Conservation (phyloP, 2,329 filamentous ascomycete species). For the Pseudocercospora eumusae region DNA sequence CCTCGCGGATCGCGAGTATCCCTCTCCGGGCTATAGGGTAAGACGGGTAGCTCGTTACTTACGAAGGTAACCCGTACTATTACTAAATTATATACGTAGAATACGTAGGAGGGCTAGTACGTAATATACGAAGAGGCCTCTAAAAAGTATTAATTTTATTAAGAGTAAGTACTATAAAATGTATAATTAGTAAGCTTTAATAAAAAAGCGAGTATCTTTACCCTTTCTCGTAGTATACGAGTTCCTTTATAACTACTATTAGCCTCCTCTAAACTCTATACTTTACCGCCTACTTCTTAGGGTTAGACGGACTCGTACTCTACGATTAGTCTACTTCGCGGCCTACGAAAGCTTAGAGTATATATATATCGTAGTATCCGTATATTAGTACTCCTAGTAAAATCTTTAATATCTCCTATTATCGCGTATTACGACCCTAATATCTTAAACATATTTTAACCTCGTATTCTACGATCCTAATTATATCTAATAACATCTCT, state of each 20-base stretch:
- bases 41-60: too few relatives aligned
- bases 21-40: too few relatives aligned
- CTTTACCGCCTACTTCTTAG: not conserved
- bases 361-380: not conserved
- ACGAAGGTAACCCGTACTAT: not conserved
- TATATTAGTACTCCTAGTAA: too few relatives aligned
- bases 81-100: not conserved
- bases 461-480: not conserved
- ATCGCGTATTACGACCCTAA: too few relatives aligned
- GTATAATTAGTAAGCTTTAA: not conserved
- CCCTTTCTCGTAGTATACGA: not conserved
- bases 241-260: not conserved
- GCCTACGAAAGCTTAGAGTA: not conserved
- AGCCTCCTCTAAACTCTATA: not conserved
- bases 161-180: not conserved
- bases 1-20: not conserved
- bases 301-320: not conserved
- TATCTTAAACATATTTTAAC: too few relatives aligned
- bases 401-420: not conserved
- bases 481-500: not conserved
- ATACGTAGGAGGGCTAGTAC: not conserved
- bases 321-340: not conserved
- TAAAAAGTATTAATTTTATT: not conserved
- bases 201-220: conserved; percentile 1
- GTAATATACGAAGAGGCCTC: not conserved